These are phyloP conservation scores for Macrolepiota fuliginosa DNA, from an alignment of 768 basidiomycete species.

Conservation along the genomic window DNA sequence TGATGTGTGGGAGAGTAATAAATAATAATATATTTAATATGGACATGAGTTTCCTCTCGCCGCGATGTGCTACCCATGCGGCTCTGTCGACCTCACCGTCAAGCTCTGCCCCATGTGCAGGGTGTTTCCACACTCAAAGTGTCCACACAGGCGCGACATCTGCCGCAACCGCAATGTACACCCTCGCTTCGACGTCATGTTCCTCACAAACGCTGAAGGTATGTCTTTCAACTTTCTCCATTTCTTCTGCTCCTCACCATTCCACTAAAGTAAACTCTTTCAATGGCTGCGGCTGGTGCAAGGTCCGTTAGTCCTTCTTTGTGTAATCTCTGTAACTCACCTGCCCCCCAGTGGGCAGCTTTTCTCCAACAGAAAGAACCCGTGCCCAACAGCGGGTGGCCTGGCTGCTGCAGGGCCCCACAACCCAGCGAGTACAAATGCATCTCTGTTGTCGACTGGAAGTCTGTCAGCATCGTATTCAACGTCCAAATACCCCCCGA, in stretches of 20 bases:
- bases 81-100: conserved; percentile 66
- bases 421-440: conserved; percentile 52
- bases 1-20: conserved; percentile 10
- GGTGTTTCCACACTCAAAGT: conserved; percentile 72
- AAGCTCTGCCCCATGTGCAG: conserved; percentile 82
- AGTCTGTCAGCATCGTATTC: conserved; percentile 73
- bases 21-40: conserved; percentile 15
- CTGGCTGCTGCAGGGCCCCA: conserved; percentile 86
- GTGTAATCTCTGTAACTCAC: conserved; percentile 23
- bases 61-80: conserved; percentile 70
- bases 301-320: conserved; percentile 45
- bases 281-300: conserved; percentile 89
- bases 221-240: conserved; percentile 22
- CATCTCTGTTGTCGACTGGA: conserved; percentile 78
- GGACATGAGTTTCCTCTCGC: conserved; percentile 21
- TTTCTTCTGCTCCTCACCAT: neutral
- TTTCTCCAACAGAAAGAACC: conserved; percentile 44
- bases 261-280: conserved; percentile 62
- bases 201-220: conserved; percentile 89
- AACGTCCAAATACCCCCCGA: conserved; percentile 70
- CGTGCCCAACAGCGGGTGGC: conserved; percentile 77
- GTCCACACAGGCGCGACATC: conserved; percentile 72
- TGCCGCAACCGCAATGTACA: conserved; percentile 74
- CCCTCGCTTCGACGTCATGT: conserved; percentile 75
- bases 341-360: conserved; percentile 64